Conservation (phyloP, 2,329 filamentous ascomycete species). For the Pseudogymnoascus sp. region DNA sequence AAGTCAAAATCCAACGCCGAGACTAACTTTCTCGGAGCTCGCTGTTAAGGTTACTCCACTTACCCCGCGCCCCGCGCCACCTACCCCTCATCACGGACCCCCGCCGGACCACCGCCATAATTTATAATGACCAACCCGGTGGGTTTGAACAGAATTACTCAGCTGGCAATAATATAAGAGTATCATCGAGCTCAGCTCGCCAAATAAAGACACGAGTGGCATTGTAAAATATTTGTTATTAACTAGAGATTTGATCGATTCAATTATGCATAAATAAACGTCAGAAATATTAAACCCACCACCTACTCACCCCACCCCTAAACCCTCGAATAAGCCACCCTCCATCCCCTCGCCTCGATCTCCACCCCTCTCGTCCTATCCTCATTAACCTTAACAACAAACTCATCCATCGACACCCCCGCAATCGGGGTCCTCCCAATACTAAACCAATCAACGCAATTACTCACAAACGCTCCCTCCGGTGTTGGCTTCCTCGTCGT, state of each 20-base stretch:
- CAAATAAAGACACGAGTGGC: not conserved
- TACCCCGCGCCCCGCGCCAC: not conserved
- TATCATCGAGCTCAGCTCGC: too few species aligned
- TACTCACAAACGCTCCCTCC: slow-evolving; percentile 15
- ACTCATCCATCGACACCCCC: slow-evolving; percentile 18
- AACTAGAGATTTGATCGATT: not conserved
- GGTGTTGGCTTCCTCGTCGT: slow-evolving; percentile 9
- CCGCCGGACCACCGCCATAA: not conserved
- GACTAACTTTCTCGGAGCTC: not conserved
- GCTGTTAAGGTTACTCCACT: not conserved
- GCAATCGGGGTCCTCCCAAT: slow-evolving; percentile 22
- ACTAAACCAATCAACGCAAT: slow-evolving; percentile 16
- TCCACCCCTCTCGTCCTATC: slow-evolving; percentile 15
- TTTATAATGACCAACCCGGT: not conserved
- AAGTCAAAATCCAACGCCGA: not conserved
- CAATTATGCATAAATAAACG: not conserved
- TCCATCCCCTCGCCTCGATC: not conserved
- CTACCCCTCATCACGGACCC: not conserved
- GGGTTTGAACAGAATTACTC: not conserved
- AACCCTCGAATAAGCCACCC: not conserved
- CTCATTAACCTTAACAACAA: slow-evolving; percentile 23
- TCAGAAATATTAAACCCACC: not conserved
- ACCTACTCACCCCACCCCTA: not conserved
- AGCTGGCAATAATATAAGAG: too few species aligned
- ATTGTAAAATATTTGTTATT: not conserved